Evolutionary conservation across 495 filamentous ascomycete species (phyloP), one percentile per base, ranked within the genome.

Genomic region (Tuber aestivum): DNA sequence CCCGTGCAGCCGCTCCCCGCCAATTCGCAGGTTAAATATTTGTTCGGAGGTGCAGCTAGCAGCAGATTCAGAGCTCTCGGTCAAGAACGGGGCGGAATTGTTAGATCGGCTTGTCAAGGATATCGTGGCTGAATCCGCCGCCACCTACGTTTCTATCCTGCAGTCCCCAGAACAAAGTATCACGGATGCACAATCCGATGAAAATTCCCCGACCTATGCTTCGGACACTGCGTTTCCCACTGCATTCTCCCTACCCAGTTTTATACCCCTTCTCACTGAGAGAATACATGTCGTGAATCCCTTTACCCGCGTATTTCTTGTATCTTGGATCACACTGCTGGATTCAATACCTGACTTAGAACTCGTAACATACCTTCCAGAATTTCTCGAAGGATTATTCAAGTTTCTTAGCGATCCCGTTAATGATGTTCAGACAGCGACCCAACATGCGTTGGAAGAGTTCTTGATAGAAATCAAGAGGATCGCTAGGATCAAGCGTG

Each of bases 341-440:
- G 96, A 99, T 84, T 97, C 95, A 14, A 97, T 99, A 71, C 96
- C 96, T 0, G 96, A 99, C 81, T 86, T 99, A 68, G 96, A 99
- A 84, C 90, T 99, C 6, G 95, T 99, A 37, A 91, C 91, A 16
- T 95, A 93, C 83, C 87, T 99, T 50, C 96, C 96, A 12, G 94
- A 94, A 70, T 98, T 98, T 78, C 86, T 99, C 9, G 93, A 89
- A 27, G 96, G 96, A 0, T 86, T 99, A 71, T 91, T 98, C 82
- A 93, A 91, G 74, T 99, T 98, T 79, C 88, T 99, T 38, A 94
- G 93, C 74, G 94, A 97, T 77, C 89, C 91, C 5, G 97, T 96
- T 83, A 88, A 90, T 75, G 96, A 99, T 83, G 96, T 99, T 35
- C 93, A 97, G 80, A 92, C 94, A 70, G 92, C 93, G 37, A 98